Percentiles rank a stretch among this genome's conserved stretches.
Evolutionary conservation across 495 filamentous ascomycete genomes (phyloP).

Genomic region (Annulohypoxylon maeteangense): DNA sequence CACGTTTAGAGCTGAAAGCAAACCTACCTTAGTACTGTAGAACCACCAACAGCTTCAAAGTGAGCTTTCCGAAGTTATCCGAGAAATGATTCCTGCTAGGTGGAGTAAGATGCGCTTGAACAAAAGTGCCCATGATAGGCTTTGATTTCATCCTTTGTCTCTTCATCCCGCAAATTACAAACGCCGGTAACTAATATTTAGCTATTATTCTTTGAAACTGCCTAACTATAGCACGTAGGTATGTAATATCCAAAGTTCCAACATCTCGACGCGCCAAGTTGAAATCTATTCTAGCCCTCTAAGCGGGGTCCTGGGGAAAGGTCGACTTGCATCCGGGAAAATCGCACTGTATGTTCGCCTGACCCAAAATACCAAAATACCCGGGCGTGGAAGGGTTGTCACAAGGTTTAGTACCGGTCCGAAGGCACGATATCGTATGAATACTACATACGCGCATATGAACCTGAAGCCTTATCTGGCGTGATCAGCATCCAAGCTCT

Average conservation of each 20-base stretch:
- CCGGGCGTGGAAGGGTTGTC: constrained; percentile 9
- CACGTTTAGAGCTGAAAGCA: background rate
- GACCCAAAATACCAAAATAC: constrained; percentile 5
- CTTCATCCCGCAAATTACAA: background rate
- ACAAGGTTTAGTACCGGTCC: constrained; percentile 17
- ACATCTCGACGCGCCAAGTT: background rate
- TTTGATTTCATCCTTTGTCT: background rate
- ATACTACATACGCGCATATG: background rate
- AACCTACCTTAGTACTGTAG: background rate
- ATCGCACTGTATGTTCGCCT: constrained; percentile 10
- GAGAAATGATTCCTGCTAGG: constrained; percentile 1
- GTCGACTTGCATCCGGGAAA: background rate
- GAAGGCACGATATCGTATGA: constrained; percentile 19
- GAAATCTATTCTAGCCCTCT: background rate
- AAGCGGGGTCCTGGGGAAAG: constrained; percentile 7
- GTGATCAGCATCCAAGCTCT: constrained; percentile 13
- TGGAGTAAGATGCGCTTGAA: background rate
- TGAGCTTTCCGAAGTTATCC: background rate
- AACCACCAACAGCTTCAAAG: constrained; percentile 2
- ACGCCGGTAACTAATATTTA: background rate
- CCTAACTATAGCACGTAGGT: background rate
- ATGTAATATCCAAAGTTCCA: background rate
- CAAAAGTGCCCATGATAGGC: background rate
- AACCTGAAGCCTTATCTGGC: constrained; percentile 9
- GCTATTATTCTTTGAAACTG: background rate